Evolutionary conservation across 495 filamentous ascomycete species (phyloP), one percentile per base, ranked within the genome.

Genomic region (Penicillium soppii): DNA sequence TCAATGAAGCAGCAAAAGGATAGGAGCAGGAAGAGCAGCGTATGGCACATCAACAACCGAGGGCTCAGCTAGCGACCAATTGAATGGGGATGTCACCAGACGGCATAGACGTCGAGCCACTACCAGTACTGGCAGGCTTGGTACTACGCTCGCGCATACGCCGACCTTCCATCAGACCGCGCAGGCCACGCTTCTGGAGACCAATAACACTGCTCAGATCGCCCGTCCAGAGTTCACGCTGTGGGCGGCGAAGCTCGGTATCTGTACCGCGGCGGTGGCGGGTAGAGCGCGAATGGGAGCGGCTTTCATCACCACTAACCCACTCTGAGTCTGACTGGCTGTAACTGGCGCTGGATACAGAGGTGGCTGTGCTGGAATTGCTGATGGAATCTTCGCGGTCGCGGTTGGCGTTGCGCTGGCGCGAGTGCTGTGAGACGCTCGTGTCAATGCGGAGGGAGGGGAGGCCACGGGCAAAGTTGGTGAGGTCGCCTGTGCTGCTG

Each of bases 141-240:
- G 57, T 55, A 7, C 78, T 83, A 22, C 87, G 68, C 58, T 94
- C 92, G 43, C 94, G 75, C 74, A 96, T 83, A 46, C 92, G 78
- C 29, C 94, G 75, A 12, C 94, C 94, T 69, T 98, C 94, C 94
- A 97, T 96, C 63, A 98, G 67, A 0, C 94, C 94, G 40, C 92
- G 82, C 48, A 98, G 62, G 0, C 94, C 94, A 27, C 94, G 77
- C 73, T 97, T 98, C 75, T 98, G 94, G 49, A 98, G 59, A 0
- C 94, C 94, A 50, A 98, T 95, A n/a, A 97, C 92, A 43, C 89
- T 89, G 67, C 90, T 95, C 22, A 96, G 58, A 62, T 92, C 86
- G 10, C 92, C 87, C 10, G 74, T 79, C 92, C 92, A 96, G 17
- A 92, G 75, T 58, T 91, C 88, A 35, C 63, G 58, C 40, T 67